These are phyloP conservation scores for Trypanosoma melophagium DNA, from an alignment of 208 protist genomes.

Conservation along the genomic window DNA sequence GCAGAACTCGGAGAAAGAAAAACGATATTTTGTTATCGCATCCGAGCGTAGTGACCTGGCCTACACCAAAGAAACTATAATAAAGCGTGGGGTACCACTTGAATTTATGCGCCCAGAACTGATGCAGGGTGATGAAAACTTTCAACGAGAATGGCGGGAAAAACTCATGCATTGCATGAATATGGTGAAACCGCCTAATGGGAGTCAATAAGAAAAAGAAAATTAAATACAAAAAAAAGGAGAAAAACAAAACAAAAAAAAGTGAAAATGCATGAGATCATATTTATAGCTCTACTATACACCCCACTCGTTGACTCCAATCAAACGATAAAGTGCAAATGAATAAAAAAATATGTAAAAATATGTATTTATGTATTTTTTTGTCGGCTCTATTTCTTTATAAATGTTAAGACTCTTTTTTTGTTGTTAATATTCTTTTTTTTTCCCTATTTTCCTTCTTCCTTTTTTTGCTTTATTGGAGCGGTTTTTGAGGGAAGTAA, in stretches of 20 bases:
- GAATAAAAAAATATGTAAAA: background rate
- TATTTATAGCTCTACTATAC: too few species aligned
- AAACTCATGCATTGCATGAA: conserved; percentile 21
- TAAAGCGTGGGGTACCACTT: conserved; percentile 68
- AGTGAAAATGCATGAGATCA: too few species aligned
- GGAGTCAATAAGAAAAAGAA: background rate
- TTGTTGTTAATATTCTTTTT: conserved; percentile 8
- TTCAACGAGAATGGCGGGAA: conserved; percentile 27
- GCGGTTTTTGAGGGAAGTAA: too few species aligned
- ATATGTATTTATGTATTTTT: background rate
- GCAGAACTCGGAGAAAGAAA: background rate
- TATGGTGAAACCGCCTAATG: background rate
- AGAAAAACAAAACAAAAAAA: too few species aligned
- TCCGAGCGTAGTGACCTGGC: conserved; percentile 59
- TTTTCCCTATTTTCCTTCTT: conserved; percentile 1
- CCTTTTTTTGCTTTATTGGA: too few species aligned
- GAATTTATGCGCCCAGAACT: conserved; percentile 70
- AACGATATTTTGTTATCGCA: conserved; percentile 70
- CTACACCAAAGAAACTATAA: conserved; percentile 42
- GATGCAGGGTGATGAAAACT: conserved; percentile 38
- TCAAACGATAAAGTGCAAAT: too few species aligned
- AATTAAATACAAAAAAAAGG: background rate
- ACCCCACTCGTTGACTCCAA: too few species aligned
- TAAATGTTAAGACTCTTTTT: background rate
- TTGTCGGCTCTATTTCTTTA: conserved; percentile 5